Base-by-base conservation (phyloP, 2,329 filamentous ascomycete species). In the Botrytis galanthina region DNA sequence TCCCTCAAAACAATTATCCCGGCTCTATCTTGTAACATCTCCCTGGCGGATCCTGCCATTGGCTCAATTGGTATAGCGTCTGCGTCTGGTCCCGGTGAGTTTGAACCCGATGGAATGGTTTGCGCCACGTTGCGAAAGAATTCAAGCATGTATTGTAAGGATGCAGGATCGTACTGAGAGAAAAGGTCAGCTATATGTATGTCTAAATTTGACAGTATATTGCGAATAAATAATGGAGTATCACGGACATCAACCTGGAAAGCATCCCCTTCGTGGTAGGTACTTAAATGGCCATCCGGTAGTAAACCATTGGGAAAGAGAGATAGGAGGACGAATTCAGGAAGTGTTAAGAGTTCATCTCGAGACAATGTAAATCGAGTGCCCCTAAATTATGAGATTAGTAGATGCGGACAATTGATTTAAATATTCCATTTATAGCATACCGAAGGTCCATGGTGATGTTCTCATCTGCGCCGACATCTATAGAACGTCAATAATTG, bases 301-400 rank as follows among this genome's bases (percentile, higher is more conserved):
- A 99, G 94, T 37, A 99, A 88, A n/a, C 96, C 96, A 82, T 99
- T 99, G 57, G 96, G 96, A 80, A 99, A 99, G 59, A 99, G 87
- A n/a, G 96, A 99, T 59, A 99, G 86, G 62, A 99, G 88, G 63
- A 99, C 96, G 80, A 99, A 99, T 85, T 99, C 96, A 71, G 96
- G 96, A 67, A 99, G 87, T 16, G 96, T 99, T 76, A 99, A 86
- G 70, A 99, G 88, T 83, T 99, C 96, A 81, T 99, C 96, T 81
- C 96, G 88, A 22, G 95, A 98, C 68, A 99, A 89, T 29, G 95
- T 95, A 82, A 99, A 99, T 78, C 93, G 91, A 73, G 92, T 96
- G 78, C 95, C 96, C 83, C 96, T 98, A 80, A 76, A 77, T 73
- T 72, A 54, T 74, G 22, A 37, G 60, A 75, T 83, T 76, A 83